phyloP scores from a whole-genome alignment of 345 rosid species.

The Leavenworthia alabamica region DNA sequence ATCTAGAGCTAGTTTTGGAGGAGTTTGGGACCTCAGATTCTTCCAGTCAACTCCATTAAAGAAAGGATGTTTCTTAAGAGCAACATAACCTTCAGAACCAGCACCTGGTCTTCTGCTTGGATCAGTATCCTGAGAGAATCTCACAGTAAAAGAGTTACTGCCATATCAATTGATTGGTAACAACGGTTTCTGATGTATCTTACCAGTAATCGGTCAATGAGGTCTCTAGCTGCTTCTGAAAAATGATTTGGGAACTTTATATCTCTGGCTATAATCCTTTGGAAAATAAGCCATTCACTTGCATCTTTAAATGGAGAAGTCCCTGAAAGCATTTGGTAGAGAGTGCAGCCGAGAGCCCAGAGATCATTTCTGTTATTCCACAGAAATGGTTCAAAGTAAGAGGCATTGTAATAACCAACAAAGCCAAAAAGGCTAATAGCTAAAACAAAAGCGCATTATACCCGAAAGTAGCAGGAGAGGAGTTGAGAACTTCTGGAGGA shows the following conservation, averaged over 20 bases:
- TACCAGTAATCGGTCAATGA: conserved; percentile 79
- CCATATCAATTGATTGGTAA: neutral
- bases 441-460: conserved; percentile 22
- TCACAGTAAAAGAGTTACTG: conserved; percentile 6
- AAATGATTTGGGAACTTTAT: conserved; percentile 83
- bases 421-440: conserved; percentile 12
- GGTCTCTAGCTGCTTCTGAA: conserved; percentile 80
- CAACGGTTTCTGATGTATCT: conserved; percentile 23
- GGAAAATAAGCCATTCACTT: conserved; percentile 98
- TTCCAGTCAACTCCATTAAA: conserved; percentile 76
- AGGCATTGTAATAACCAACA: conserved; percentile 10
- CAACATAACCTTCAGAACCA: conserved; percentile 66
- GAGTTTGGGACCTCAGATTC: conserved; percentile 50
- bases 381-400: conserved; percentile 28
- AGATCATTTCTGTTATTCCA: conserved; percentile 69
- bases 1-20: conserved; percentile 65
- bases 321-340: conserved; percentile 99
- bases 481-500: conserved; percentile 96
- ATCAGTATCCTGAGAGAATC: conserved; percentile 56
- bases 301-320: conserved; percentile 96
- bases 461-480: conserved; percentile 99
- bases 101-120: conserved; percentile 85
- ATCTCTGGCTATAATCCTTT: conserved; percentile 90
- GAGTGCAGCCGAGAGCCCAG: conserved; percentile 99
- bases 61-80: conserved; percentile 73